Conservation (phyloP, 108 stramenopile species). For the Pseudonitzschia pungens region DNA sequence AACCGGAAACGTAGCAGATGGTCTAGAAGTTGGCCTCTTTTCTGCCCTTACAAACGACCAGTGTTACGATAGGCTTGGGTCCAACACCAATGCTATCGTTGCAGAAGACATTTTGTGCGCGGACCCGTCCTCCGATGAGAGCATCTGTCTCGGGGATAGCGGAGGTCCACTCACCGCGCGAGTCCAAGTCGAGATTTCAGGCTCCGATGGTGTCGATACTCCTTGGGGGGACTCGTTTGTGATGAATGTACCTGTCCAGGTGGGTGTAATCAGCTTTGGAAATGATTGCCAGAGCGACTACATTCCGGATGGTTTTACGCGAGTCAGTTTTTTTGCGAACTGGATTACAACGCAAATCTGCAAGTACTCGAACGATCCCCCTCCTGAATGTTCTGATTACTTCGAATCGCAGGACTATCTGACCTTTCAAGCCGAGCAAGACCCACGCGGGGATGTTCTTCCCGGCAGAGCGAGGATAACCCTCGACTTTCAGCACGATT, state of each 20-base stretch:
- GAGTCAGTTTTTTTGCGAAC: conserved; percentile 16
- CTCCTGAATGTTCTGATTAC: conserved; percentile 10
- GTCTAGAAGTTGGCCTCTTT: conserved; percentile 16
- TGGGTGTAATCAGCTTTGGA: conserved; percentile 22
- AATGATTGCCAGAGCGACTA: conserved; percentile 15
- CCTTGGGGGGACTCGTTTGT: not conserved
- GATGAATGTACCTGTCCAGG: not conserved
- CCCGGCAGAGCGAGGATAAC: conserved; percentile 7
- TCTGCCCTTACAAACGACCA: conserved; percentile 6
- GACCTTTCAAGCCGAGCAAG: not conserved
- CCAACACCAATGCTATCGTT: not conserved
- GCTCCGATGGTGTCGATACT: not conserved
- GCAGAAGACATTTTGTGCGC: conserved; percentile 23
- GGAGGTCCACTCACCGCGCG: conserved; percentile 23
- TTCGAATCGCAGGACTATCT: not conserved
- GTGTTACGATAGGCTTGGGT: not conserved
- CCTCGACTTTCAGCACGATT: conserved; percentile 30
- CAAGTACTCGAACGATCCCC: conserved; percentile 15
- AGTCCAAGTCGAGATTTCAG: not conserved
- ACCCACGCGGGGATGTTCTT: not conserved
- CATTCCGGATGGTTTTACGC: conserved; percentile 26
- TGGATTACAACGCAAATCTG: conserved; percentile 43
- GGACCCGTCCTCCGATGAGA: conserved; percentile 9
- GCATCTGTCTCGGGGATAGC: conserved; percentile 24
- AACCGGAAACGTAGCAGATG: not conserved